These are phyloP conservation scores for Polytrichum formosum DNA, from an alignment of 225 moss, liverwort and hornwort species.

Conservation along the genomic window DNA sequence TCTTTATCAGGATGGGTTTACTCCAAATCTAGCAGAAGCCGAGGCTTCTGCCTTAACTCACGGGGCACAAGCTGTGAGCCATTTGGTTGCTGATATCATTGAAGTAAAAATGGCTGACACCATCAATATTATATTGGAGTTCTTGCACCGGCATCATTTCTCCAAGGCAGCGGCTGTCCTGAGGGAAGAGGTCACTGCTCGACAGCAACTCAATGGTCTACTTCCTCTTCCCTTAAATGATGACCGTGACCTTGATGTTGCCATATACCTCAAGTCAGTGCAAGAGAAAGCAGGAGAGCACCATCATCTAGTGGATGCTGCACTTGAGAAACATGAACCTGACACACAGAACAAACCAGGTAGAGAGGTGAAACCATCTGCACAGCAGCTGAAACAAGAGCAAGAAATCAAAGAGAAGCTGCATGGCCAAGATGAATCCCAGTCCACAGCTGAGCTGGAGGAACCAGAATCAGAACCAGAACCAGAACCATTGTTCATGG, in stretches of 20 bases:
- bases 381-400: conserved; percentile 11
- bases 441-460: conserved; percentile 27
- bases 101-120: conserved; percentile 71
- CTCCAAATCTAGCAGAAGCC: conserved; percentile 4
- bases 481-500: conserved; percentile 40
- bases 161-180: conserved; percentile 72
- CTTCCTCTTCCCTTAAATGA: conserved; percentile 43
- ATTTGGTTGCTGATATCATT: conserved; percentile 28
- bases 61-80: conserved; percentile 35
- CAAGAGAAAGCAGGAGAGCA: conserved; percentile 56
- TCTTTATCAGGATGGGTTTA: conserved; percentile 1
- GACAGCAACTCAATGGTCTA: conserved; percentile 55
- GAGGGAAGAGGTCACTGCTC: conserved; percentile 69
- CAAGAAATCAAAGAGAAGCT: conserved; percentile 15
- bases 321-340: conserved; percentile 27
- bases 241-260: conserved; percentile 59
- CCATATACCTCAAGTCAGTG: conserved; percentile 44
- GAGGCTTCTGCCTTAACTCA: conserved; percentile 14
- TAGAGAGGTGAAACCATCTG: conserved; percentile 26
- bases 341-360: conserved; percentile 27
- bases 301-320: conserved; percentile 19
- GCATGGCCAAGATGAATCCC: conserved; percentile 19
- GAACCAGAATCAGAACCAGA: conserved; percentile 37
- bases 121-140: conserved; percentile 73
- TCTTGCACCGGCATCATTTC: conserved; percentile 74